These are phyloP conservation scores for Leccinum obscurum DNA, from an alignment of 768 basidiomycete genomes.

Conservation along the genomic window DNA sequence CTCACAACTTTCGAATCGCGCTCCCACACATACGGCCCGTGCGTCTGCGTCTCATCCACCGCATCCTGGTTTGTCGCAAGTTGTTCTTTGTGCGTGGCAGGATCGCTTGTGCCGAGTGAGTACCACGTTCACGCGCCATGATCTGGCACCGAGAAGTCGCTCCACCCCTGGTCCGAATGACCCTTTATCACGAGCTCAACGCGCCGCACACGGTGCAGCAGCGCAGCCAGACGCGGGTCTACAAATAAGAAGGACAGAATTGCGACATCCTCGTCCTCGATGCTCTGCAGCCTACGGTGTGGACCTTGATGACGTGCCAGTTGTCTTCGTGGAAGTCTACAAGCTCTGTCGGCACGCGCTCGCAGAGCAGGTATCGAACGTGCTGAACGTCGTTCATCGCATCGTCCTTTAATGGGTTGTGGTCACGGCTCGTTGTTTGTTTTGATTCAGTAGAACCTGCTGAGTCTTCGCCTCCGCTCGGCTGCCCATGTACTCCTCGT, in stretches of 20 bases:
- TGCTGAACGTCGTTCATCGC: not conserved
- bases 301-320: not conserved
- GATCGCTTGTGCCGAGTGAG: not conserved
- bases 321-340: not conserved
- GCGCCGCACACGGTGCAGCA: not conserved
- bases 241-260: not conserved
- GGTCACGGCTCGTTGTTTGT: not conserved
- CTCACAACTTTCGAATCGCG: not conserved
- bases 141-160: not conserved
- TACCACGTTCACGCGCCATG: not conserved
- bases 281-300: not conserved
- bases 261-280: not conserved
- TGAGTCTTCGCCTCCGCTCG: no score
- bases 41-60: not conserved
- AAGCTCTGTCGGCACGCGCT: not conserved
- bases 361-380: not conserved
- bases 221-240: not conserved
- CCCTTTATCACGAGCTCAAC: not conserved
- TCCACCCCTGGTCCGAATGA: not conserved
- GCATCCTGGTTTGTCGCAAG: not conserved
- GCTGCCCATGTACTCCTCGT: no score
- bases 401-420: no score
- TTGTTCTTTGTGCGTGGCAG: not conserved
- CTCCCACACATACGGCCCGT: not conserved
- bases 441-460: no score